Conservation (phyloP, 23 red algal genomes). For the Gracilaria domingensis region DNA sequence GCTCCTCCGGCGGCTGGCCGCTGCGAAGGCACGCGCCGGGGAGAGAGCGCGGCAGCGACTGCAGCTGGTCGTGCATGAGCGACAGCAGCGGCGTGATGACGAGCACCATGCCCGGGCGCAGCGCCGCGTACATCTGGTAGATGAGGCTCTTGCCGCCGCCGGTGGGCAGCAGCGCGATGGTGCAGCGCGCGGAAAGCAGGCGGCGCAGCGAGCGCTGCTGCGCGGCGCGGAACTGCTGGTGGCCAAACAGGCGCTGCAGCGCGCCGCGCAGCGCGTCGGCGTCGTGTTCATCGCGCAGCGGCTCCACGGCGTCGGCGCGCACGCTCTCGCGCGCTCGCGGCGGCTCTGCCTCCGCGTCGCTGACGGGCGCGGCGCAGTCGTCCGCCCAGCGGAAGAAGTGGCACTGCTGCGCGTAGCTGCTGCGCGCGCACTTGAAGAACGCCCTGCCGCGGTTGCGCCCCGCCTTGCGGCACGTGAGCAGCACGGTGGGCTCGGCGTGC, state of each 20-base stretch:
- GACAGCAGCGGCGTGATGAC: constrained; percentile 82
- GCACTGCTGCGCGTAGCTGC: constrained; percentile 29
- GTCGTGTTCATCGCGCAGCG: neutral
- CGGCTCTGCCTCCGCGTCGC: neutral
- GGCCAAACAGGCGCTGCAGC: constrained; percentile 15
- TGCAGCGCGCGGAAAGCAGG: constrained; percentile 47
- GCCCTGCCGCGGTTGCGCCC: constrained; percentile 29
- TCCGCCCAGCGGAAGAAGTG: constrained; percentile 62
- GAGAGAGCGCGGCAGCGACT: constrained; percentile 29
- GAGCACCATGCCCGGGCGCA: constrained; percentile 71
- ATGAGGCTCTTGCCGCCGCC: constrained; percentile 74
- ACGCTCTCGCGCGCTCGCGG: neutral
- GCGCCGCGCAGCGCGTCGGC: constrained; percentile 9
- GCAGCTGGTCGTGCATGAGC: constrained; percentile 73
- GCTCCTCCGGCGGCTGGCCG: constrained; percentile 13
- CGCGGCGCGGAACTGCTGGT: constrained; percentile 41
- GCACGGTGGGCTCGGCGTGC: constrained; percentile 1
- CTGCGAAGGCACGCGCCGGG: constrained; percentile 62
- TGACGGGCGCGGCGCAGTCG: neutral
- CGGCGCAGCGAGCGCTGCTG: constrained; percentile 52
- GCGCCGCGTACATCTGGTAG: constrained; percentile 79
- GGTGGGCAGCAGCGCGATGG: constrained; percentile 70
- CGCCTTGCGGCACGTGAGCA: constrained; percentile 22
- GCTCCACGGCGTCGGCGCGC: neutral
- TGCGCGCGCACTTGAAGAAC: constrained; percentile 47